These are phyloP conservation scores for Pestalotiopsis fici DNA, from an alignment of 2,329 filamentous ascomycete genomes.

Conservation along the genomic window DNA sequence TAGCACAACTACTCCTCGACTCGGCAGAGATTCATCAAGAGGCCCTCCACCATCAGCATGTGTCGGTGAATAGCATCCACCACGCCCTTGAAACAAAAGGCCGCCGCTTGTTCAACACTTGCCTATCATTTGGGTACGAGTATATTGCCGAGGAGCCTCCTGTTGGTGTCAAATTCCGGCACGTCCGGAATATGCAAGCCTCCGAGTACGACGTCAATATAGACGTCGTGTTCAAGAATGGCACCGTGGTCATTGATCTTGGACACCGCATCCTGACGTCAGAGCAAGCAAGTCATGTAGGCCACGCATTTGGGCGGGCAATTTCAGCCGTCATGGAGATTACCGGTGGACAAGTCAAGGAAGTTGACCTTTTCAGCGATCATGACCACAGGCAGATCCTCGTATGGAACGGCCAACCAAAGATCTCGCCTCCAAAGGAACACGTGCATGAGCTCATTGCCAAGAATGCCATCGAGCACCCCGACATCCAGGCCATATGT, in stretches of 20 bases:
- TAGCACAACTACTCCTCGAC: conserved; percentile 25
- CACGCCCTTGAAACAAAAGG: conserved; percentile 45
- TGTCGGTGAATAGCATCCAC: conserved; percentile 47
- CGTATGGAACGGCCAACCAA: conserved; percentile 49
- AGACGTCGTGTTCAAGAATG: conserved; percentile 42
- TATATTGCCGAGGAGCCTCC: conserved; percentile 21
- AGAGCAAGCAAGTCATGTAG: conserved; percentile 47
- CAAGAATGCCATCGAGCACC: conserved; percentile 37
- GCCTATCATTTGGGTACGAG: conserved; percentile 47
- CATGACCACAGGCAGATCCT: conserved; percentile 56
- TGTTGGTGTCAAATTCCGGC: conserved; percentile 34
- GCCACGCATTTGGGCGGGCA: conserved; percentile 54
- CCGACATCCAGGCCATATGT: conserved; percentile 34
- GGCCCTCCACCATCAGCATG: conserved; percentile 41
- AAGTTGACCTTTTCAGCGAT: conserved; percentile 55
- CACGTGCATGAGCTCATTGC: conserved; percentile 48
- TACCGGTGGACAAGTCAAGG: conserved; percentile 40
- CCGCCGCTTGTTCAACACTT: conserved; percentile 50
- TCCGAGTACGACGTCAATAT: conserved; percentile 49
- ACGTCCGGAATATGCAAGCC: conserved; percentile 39
- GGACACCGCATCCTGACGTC: conserved; percentile 43
- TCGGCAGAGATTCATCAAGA: conserved; percentile 23
- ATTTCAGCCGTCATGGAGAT: conserved; percentile 45
- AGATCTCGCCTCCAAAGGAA: conserved; percentile 39
- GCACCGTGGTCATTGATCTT: conserved; percentile 43